Base-by-base conservation (phyloP, 441 rosid species). In the Eruca vesicaria region DNA sequence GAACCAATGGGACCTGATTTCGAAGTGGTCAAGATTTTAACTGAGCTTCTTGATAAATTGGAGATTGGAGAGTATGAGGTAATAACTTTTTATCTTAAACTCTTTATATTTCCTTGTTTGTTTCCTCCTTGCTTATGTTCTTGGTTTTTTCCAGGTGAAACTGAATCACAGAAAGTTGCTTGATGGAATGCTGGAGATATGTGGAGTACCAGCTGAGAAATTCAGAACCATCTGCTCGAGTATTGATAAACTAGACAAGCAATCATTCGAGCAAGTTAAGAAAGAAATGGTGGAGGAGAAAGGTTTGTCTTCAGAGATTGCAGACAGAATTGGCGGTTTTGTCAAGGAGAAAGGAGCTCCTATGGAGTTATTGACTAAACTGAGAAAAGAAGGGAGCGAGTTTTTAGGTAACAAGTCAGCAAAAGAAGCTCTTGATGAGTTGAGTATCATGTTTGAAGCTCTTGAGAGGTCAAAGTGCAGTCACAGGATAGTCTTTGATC, bases 221-320 rank as follows among this genome's bases (percentile, higher is more conserved):
- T 85, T 85, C 81, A 82, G 89, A 82, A 82, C 86, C 43, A 85
- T 85, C 35, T 87, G 91, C 59, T 87, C 91, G 21, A 87, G 91
- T 57, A 84, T 85, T 0, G 91, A 87, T 69, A 85, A 87, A 81
- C 66, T 85, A 68, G 89, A 87, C 79, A 85, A 87, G 68, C 89
- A 79, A 75, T 36, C 91, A 45, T 85, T 87, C 69, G 93, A 90
- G 82, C 94, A 93, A 80, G 89, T 95, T 55, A 87, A 87, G 79
- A 93, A 78, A 69, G 99, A 96, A 86, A 96, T 96, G 95, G 97
- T 93, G 76, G 98, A 96, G 63, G 97, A 91, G 83, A 95, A 92
- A 68, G 99, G 98, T 4, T 81, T 93, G 61, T 83, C 83, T 56
- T 65, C 72, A 58, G 97, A 87, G 84, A 79, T 84, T 6, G 98